These are phyloP conservation scores for Chaetomidium leptoderma DNA, from an alignment of 495 filamentous ascomycete species.

Conservation along the genomic window DNA sequence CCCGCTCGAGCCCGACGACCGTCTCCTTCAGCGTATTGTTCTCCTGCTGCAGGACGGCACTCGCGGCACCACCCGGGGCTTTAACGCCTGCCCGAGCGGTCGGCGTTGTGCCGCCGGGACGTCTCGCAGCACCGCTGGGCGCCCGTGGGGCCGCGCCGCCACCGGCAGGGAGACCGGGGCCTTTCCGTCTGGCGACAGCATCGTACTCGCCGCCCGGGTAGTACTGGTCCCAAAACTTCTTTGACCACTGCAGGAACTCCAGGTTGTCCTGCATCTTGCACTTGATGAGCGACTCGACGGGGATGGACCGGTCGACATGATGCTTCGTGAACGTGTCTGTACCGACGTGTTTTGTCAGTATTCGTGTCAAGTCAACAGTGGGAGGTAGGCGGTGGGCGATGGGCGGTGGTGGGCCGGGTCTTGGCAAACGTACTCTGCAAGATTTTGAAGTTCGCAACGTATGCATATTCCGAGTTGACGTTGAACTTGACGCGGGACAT, in stretches of 20 bases:
- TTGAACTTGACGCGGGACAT: conserved; percentile 98
- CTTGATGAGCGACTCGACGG: conserved; percentile 83
- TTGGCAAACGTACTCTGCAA: conserved; percentile 69
- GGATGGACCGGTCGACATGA: conserved; percentile 77
- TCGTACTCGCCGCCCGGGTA: conserved; percentile 96
- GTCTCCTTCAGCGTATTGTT: conserved; percentile 79
- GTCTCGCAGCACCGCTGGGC: conserved; percentile 45
- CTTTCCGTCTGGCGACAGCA: conserved; percentile 78
- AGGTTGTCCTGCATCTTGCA: conserved; percentile 99
- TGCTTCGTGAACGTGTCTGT: conserved; percentile 80
- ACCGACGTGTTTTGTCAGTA: conserved; percentile 21
- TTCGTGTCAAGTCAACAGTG: not conserved
- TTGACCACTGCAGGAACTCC: conserved; percentile 95
- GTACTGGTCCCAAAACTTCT: conserved; percentile 96
- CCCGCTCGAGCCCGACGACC: conserved; percentile 80
- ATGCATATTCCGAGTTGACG: conserved; percentile 93
- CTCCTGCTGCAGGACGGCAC: conserved; percentile 71
- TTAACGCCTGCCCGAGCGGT: conserved; percentile 53
- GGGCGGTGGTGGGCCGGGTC: not conserved
- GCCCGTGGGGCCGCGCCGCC: conserved; percentile 38
- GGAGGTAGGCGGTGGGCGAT: too few relatives aligned
- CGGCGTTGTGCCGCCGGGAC: conserved; percentile 65
- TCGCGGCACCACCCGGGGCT: conserved; percentile 51
- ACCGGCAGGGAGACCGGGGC: conserved; percentile 54
- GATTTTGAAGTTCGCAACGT: conserved; percentile 96